Percentiles rank a stretch among this genome's conserved stretches.
These are phyloP conservation scores for Aspergillus ochraceoroseus DNA, from an alignment of 2,329 filamentous ascomycete genomes.

Conservation along the genomic window DNA sequence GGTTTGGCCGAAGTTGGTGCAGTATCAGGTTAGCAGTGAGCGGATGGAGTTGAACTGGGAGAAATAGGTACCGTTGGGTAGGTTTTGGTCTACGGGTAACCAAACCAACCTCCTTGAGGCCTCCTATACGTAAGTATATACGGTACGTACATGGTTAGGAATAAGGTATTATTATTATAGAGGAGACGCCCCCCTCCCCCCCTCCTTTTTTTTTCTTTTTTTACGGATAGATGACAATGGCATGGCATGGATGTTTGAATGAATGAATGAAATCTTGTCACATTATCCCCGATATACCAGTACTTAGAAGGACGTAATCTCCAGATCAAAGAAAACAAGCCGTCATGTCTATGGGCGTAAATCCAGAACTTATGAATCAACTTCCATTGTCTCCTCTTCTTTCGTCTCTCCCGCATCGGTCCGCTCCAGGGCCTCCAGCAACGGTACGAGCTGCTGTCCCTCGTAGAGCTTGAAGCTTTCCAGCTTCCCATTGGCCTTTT, in stretches of 20 bases:
- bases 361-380: slow-evolving; percentile 45
- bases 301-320: slow-evolving; percentile 5
- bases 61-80: too few species aligned
- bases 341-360: slow-evolving; percentile 33
- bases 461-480: slow-evolving; percentile 90
- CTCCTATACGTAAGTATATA: too few species aligned
- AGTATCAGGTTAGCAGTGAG: slow-evolving; percentile 71
- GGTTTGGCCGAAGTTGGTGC: slow-evolving; percentile 63
- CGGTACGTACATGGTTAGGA: neutral
- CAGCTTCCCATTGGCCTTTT: slow-evolving; percentile 51
- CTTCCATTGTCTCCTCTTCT: slow-evolving; percentile 52
- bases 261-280: slow-evolving; percentile 6
- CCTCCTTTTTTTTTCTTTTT: too few species aligned
- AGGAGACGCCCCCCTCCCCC: too few species aligned
- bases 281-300: slow-evolving; percentile 6
- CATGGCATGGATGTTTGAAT: neutral
- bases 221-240: slow-evolving; percentile 1
- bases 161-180: too few species aligned
- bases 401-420: slow-evolving; percentile 41
- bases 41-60: slow-evolving; percentile 81
- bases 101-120: too few species aligned
- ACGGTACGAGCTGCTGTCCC: slow-evolving; percentile 76
- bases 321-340: slow-evolving; percentile 9
- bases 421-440: slow-evolving; percentile 67
- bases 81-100: too few species aligned